Base-by-base conservation (phyloP, 208 protist genomes). In the Acanthamoeba healyi region DNA sequence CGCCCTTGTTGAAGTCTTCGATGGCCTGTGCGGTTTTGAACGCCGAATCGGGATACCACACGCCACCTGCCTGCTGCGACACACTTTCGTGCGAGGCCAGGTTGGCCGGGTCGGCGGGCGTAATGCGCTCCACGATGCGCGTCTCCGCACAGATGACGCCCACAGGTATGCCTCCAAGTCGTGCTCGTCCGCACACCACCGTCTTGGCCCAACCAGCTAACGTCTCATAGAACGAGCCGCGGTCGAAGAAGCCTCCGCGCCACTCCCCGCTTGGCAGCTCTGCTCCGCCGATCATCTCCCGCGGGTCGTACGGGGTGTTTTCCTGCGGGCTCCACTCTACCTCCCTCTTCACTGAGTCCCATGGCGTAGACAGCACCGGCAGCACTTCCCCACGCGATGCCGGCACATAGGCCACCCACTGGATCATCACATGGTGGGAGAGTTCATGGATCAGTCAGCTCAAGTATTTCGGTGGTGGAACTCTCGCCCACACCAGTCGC, bases 21-120 rank as follows among this genome's bases (percentile, higher is more conserved):
- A 99, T 98, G 2, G 98, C 98, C 96, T 99, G 98, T 46, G 99
- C 98, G 24, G 99, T 99, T 96, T 99, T 99, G 96, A 97, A 99
- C 0, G 99, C 98, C 29, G 98, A 99, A 96, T 99, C 99, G 9
- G 99, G 99, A 95, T 98, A 99, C 99, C 99, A 99, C 93, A 99
- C 99, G 97, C 97, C 96, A 24, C 94, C 96, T 3, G 96, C 95
- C 95, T 97, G 95, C 34, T 95, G 84, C 17, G 44, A 70, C n/a
- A 96, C 89, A 17, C 74, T 63, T 38, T 96, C 95, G 32, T 95
- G 40, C 4, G 94, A 96, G 19, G 82, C 32, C 58, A 86, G 87
- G 95, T 99, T 98, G 51, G 99, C 99, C 24, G 99, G 99, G 93
- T 99, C 99, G 34, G 99, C 99, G 7, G 99, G 99, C 82, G 98